Evolutionary conservation across 208 protist species (phyloP), one percentile per base, ranked within the genome.

Genomic region (Leishmania major): DNA sequence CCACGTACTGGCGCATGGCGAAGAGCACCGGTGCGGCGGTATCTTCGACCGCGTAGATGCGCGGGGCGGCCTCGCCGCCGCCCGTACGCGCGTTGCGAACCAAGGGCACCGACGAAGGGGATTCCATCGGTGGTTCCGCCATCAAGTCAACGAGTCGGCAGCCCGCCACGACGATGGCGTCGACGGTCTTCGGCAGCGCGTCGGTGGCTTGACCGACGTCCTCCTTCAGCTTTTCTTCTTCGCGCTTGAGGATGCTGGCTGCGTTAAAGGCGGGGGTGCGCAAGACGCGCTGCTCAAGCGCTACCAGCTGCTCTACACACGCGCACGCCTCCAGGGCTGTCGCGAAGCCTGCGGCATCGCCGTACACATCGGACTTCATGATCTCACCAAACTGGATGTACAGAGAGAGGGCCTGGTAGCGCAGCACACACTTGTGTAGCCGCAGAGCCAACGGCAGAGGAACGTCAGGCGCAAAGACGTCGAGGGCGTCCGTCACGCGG

Each of bases 11-110:
- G 17, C 84, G 87, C 60, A 81, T 89, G 31, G 86, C 81, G 59
- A 91, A 93, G 57, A 97, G 80, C 59, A 91, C 82, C 60, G 83
- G 79, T 43, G 91, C 93, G 66, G 87, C 90, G 11, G 80, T 84
- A 69, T 92, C 91, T 0, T 89, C 80, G 25, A 93, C 87, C 8
- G 62, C 40, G 81, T 91, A 92, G 37, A 82, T 35, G 40, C 28
- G 55, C 13, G 35, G 60, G 47, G 47, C 31, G 8, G 10, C 57
- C 75, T 78, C 57, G 35, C 55, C 37, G 75, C 22, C 19, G 25
- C 40, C 17, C 75, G 40, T 35, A 59, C 7, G 40, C 51, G 75
- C 43, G 57, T 13, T 60, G 57, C 11, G 55, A 28, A 37, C 40
- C 37, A 31, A 69, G 47, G n/a, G 22, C 53, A 31, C 22, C 1